Evolutionary conservation across 2,329 filamentous ascomycete species (phyloP), one percentile per base, ranked within the genome.

Genomic region (Plectosphaerella sp.): DNA sequence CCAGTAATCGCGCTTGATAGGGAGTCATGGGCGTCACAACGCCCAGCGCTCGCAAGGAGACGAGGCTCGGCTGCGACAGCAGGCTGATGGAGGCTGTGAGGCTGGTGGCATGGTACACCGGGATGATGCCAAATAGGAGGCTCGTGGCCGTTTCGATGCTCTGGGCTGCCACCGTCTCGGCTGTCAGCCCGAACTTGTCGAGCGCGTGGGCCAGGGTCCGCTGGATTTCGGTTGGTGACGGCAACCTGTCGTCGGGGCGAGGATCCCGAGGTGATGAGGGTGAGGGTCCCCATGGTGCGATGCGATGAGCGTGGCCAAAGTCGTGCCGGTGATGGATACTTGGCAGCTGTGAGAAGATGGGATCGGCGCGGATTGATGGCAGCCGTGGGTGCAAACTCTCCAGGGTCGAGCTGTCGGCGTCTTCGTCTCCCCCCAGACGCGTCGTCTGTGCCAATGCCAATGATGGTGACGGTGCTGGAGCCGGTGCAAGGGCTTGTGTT

Each of bases 101-200:
- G 24, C 36, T 22, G 14, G 45, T 36, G 9, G 42, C 18, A 15
- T 28, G 24, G 18, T 53, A 41, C 2, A 55, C 45, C 5, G 54
- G 54, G 2, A 49, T 39, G 14, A 50, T 49, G 9, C 48, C 35
- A 36, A 53, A 55, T 10, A 51, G 46, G 25, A 46, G 43, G 15
- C 53, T 48, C 48, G 50, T 51, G 37, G 49, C 51, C 10, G 46
- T 28, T 3, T 56, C 54, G 45, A 54, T 54, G 43, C 52, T 51
- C 1, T 35, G 33, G 2, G 45, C 47, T 1, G 53, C 25, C 1
- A 53, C 52, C 4, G 46, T 42, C 1, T 56, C 54, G 5, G 52
- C 18, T 3, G 52, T 47, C 7, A 39, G 36, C 5, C 48, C 48
- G 9, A 41, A 22, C 12, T 24, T 33, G 15, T 35, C 39, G 15